Base-by-base conservation (phyloP, 345 rosid species). In the Noccaea caerulescens region DNA sequence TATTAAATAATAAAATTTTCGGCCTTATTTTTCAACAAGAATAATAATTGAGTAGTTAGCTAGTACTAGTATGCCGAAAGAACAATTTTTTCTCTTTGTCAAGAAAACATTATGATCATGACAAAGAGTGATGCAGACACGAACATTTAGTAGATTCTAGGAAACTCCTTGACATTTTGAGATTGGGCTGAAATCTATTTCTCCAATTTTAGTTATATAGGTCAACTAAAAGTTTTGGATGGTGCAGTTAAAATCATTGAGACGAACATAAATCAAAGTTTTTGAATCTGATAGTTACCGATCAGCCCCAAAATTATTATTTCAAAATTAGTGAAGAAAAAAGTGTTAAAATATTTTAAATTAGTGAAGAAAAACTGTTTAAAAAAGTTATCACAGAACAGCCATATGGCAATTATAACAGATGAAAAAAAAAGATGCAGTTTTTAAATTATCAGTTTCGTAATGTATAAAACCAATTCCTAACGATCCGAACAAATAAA, bases 41-140 rank as follows among this genome's bases (percentile, higher is more conserved):
- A 42, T 73, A 41, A 73, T 73, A 39, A 63, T 72, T 58, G 14
- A 27, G 61, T 73, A 33, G 77, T 66, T 73, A 49, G 66, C 25
- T 32, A 73, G 63, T 57, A 32, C 25, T 32, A 73, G 63, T 57
- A 32, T 49, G 52, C 77, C 39, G 51, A 56, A 72, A 16, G 58
- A 51, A 57, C 50, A 39, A 25, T 8, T 50, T 25, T 5, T n/a
- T 8, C 6, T 38, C 63, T 27, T 23, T 45, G 58, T 37, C 14
- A 38, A 55, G 64, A 56, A 7, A 55, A 27, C 43, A 63, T 55
- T 54, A 45, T 54, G 50, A 55, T 34, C n/a, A 71, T 63, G 32
- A 60, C 41, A 39, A 49, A 49, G 52, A 70, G 43, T 59, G 75
- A 62, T 72, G 47, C 76, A 41, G 69, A 43, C 63, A 61, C 25